phyloP scores from a whole-genome alignment of 2,329 filamentous ascomycete species.

The Colletotrichum agaves region DNA sequence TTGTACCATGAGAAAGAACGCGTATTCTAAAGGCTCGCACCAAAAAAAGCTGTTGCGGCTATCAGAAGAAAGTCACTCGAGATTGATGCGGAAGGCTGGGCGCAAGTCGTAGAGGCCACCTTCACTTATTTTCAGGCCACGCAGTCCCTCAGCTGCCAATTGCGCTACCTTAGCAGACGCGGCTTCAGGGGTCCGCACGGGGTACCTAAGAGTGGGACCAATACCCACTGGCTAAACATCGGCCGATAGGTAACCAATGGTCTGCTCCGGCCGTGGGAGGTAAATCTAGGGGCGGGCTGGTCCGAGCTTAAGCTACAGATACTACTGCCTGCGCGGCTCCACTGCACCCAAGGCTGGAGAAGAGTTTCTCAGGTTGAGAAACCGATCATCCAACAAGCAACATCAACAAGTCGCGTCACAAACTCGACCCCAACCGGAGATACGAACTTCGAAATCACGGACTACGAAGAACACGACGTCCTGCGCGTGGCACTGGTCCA shows the following conservation, averaged over 20 bases:
- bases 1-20: conserved; percentile 33
- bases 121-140: conserved; percentile 45
- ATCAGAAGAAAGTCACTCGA: background rate
- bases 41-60: conserved; percentile 16
- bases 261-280: too few species aligned
- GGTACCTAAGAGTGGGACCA: conserved; percentile 1
- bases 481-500: background rate
- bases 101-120: conserved; percentile 47
- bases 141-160: conserved; percentile 28
- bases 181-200: conserved; percentile 36
- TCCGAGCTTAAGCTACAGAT: conserved; percentile 36
- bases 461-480: background rate
- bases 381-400: conserved; percentile 5
- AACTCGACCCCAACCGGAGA: background rate
- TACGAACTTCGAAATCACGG: background rate
- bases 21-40: conserved; percentile 8
- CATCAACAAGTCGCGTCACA: background rate
- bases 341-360: conserved; percentile 30
- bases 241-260: conserved; percentile 28
- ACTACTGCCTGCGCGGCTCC: conserved; percentile 1
- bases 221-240: conserved; percentile 24
- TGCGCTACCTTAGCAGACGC: conserved; percentile 28
- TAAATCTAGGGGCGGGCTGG: background rate
- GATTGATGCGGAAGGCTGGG: background rate
- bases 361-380: background rate